Conservation (phyloP, 129 eudicot species). For the Saussurea involucrata region DNA sequence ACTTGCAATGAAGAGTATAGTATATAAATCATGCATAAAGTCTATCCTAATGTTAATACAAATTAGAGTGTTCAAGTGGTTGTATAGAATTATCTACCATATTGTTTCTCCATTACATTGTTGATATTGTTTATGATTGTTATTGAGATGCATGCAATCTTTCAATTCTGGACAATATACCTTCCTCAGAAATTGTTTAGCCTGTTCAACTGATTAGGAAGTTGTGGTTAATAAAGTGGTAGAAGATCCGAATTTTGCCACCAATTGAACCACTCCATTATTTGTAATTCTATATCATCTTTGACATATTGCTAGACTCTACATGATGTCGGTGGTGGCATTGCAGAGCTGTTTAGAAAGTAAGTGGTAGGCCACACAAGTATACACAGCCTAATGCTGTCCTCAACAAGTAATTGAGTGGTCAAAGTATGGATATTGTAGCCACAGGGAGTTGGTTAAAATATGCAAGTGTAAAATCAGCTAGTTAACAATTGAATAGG, state of each 20-base stretch:
- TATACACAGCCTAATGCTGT: neutral
- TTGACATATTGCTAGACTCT: constrained; percentile 6
- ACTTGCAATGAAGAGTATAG: neutral
- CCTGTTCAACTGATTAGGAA: neutral
- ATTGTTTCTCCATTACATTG: neutral
- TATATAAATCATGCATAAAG: neutral
- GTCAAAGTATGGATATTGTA: neutral
- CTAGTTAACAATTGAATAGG: neutral
- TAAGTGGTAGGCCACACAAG: neutral
- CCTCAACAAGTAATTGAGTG: neutral
- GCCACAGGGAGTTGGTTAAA: neutral
- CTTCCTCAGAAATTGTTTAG: neutral
- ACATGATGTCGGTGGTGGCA: neutral
- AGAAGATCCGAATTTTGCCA: neutral
- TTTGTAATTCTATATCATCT: neutral
- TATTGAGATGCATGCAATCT: neutral
- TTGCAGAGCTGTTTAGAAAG: neutral
- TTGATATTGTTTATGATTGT: neutral
- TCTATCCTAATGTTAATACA: neutral
- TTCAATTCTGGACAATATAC: neutral
- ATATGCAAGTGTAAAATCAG: neutral
- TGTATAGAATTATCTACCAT: neutral
- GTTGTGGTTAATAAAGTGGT: neutral
- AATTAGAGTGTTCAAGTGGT: neutral
- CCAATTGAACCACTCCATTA: neutral